Evolutionary conservation across 1,284 basidiomycete genomes (phyloP), one percentile per base, ranked within the genome.

Genomic region (Flammula alnicola): DNA sequence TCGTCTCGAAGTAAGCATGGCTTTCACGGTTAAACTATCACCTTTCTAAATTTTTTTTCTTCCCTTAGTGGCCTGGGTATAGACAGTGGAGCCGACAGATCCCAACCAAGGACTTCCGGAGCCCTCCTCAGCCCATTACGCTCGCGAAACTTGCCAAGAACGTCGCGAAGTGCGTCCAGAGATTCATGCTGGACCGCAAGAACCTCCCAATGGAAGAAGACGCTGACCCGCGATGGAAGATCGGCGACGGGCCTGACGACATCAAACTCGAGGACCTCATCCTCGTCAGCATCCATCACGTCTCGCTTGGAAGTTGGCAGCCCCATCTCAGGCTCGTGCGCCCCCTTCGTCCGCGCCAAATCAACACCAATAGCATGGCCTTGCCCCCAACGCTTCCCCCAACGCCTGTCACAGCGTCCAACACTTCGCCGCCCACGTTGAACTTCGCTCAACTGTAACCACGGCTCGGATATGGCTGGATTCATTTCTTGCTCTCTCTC

Each of bases 291-390:
- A 78, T 91, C 42, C 86, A 90, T 66, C 87, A 90, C 53, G 86
- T 90, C 42, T 87, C 85, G 8, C 81, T 86, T 69, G 88, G 87
- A 11, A 84, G 80, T 51, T 90, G 87, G 87, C 87, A 90, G 56
- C 86, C 86, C 29, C 86, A 89, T 49, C 67, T 90, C 39, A 78
- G 85, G 57, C 71, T 90, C 30, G 67, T 69, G 17, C 61, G 60
- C 25, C 63, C 64, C 12, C 54, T 54, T 26, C 49, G 50, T 27
- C 43, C 44, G 17, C 43, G 47, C 23, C 43, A 16, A 5, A 20
- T 12, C 16, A 36, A 16, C 22, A 22, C n/a, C n/a, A n/a, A n/a
- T n/a, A n/a, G n/a, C n/a, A n/a, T n/a, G n/a, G n/a, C n/a, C n/a
- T n/a, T n/a, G n/a, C n/a, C 9, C 22, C 19, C 17, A 26, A 19